A percentile compares a stretch with the other conserved stretches of the same genome.
phyloP scores from a whole-genome alignment of 1,284 basidiomycete genomes.

The Flammula alnicola region DNA sequence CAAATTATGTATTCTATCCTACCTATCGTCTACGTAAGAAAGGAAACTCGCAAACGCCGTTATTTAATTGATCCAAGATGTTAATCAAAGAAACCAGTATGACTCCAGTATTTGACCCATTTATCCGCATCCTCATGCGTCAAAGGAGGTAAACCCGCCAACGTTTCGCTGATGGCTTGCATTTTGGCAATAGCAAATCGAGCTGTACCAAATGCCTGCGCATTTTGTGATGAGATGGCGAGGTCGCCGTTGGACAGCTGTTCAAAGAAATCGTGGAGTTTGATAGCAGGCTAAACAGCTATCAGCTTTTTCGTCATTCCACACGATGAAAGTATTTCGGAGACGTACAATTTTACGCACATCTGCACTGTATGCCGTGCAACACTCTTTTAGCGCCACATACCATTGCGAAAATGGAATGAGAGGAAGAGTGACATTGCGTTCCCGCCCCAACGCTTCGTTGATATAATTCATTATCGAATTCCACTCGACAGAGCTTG shows the following conservation, averaged over 20 bases:
- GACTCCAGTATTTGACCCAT: neutral
- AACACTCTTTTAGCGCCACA: neutral
- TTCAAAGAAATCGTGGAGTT: constrained; percentile 8
- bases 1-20: no score
- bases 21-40: no score
- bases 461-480: constrained; percentile 5
- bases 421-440: neutral
- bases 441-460: neutral
- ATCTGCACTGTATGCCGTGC: neutral
- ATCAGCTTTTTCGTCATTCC: no score
- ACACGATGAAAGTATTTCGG: no score
- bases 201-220: neutral
- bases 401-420: constrained; percentile 9
- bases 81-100: neutral
- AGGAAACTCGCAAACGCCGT: no score
- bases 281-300: constrained; percentile 15
- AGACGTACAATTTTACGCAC: constrained; percentile 4
- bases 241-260: neutral
- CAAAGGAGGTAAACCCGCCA: neutral
- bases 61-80: no score
- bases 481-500: constrained; percentile 4
- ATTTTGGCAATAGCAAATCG: constrained; percentile 4
- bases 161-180: neutral
- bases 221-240: neutral
- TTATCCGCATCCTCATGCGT: neutral